Evolutionary conservation across 495 filamentous ascomycete species (phyloP), one percentile per base, ranked within the genome.

Genomic region (Thermothielavioides terrestris): DNA sequence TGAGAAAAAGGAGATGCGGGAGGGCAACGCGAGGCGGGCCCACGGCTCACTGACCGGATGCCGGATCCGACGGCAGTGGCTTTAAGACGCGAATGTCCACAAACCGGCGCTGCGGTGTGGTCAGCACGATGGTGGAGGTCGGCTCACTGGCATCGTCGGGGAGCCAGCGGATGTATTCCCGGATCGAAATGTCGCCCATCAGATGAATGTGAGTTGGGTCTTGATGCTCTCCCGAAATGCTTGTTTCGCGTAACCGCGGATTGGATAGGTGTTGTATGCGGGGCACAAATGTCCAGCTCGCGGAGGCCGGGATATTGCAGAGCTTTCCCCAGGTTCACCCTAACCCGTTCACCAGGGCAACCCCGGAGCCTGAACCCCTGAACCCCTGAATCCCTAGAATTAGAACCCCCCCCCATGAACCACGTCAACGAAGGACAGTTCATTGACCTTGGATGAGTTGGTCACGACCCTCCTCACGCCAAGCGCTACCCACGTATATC

Each of bases 1-100:
- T n/a, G 20, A 34, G 28, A 23, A 36, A 23, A 2, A 4, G 2
- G 47, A 34, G 27, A 22, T 22, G 8, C 6, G 26, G 4, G 11
- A 38, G 14, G 22, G 6, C 6, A 53, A 31, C 11, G n/a, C 11
- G 27, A 12, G 46, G 50, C 17, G 12, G 15, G n/a, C n/a, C n/a
- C n/a, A n/a, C n/a, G n/a, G n/a, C n/a, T n/a, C n/a, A 39, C 35
- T 48, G 31, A 44, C 23, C n/a, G 6, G 12, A 1, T 25, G 15
- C n/a, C 12, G 12, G 18, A 9, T 22, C n/a, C 3, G 6, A 14
- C 28, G 18, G 21, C 14, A 23, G 3, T 9, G 44, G 44, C 15
- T 47, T 44, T 14, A 51, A 25, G 17, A 76, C 56, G 26, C 79
- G 69, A 20, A 78, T 55, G 51, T 82, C 79, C 46, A 81, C 72